Evolutionary conservation across 805 yeast genomes (phyloP), one percentile per base, ranked within the genome.

Genomic region (Zygosaccharomyces lentus): DNA sequence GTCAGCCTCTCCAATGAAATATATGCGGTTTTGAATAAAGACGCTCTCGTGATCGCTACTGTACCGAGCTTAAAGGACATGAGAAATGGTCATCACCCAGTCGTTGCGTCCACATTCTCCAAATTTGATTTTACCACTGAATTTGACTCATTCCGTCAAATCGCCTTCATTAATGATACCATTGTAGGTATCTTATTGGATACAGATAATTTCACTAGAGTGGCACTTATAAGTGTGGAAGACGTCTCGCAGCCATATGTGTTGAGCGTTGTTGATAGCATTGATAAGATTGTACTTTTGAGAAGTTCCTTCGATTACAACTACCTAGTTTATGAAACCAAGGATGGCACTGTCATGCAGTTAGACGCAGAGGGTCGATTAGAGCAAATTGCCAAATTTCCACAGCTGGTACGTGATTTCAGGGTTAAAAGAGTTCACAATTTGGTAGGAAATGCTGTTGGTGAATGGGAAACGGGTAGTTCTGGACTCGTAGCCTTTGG

Each of bases 401-500:
- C 91, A 1, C 84, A 78, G 57, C 67, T 86, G 23, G 87, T 95
- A 57, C 76, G 76, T 44, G 84, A 74, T 50, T 77, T 71, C 52
- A 79, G 77, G 54, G 75, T 81, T 2, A 69, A 73, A 10, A 48
- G 62, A 23, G 61, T 60, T 51, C 55, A 61, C 55, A 41, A 54
- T 45, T 29, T 46, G 2, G 21, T 32, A 31, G 49, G 49, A 4
- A 58, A 52, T 38, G 61, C 52, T 16, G 59, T 57, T 9, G 55
- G 53, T n/a, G 61, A 60, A 4, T 60, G 68, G 64, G 48, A 46
- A 10, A 51, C 64, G 9, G 52, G 46, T n/a, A 60, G 57, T 17
- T 57, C 62, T 13, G 59, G 61, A 35, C 43, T 61, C 26, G 63
- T 69, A 12, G 81, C 81, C 0, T 84, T 87, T 61, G 98, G 96